A percentile compares a stretch with the other conserved stretches of the same genome.
phyloP scores from a whole-genome alignment of 164 flowering plant species.

The Stephania yunnanensis region DNA sequence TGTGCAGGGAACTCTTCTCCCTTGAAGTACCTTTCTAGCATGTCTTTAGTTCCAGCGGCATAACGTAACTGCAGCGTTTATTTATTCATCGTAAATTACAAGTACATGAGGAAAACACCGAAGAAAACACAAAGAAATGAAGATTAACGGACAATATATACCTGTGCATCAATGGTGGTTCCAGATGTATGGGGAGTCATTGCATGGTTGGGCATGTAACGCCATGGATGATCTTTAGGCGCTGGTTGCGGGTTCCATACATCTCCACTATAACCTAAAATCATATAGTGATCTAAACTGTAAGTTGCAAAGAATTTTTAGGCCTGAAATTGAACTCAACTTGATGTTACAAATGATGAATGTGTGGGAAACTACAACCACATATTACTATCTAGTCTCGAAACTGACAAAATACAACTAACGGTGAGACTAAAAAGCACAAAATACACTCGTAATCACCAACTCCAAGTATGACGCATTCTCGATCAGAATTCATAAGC shows the following conservation, averaged over 20 bases:
- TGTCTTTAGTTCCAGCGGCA: constrained; percentile 89
- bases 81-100: not conserved
- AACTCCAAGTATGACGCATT: no score
- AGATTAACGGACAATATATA: constrained; percentile 7
- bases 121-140: not conserved
- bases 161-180: constrained; percentile 98
- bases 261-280: constrained; percentile 93
- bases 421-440: not conserved
- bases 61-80: constrained; percentile 64
- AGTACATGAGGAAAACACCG: not conserved
- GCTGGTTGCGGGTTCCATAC: constrained; percentile 99
- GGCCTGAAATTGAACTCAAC: not conserved
- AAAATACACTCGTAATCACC: not conserved
- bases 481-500: no score
- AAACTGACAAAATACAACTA: not conserved
- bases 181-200: constrained; percentile 99
- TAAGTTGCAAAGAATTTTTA: not conserved
- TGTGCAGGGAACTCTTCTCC: constrained; percentile 89
- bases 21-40: constrained; percentile 89
- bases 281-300: not conserved
- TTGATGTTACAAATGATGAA: not conserved
- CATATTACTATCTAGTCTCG: not conserved
- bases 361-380: not conserved
- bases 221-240: constrained; percentile 98
- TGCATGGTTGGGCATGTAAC: constrained; percentile 98